Evolutionary conservation across 805 yeast species (phyloP).

Genomic region (Candida peoriensis): DNA sequence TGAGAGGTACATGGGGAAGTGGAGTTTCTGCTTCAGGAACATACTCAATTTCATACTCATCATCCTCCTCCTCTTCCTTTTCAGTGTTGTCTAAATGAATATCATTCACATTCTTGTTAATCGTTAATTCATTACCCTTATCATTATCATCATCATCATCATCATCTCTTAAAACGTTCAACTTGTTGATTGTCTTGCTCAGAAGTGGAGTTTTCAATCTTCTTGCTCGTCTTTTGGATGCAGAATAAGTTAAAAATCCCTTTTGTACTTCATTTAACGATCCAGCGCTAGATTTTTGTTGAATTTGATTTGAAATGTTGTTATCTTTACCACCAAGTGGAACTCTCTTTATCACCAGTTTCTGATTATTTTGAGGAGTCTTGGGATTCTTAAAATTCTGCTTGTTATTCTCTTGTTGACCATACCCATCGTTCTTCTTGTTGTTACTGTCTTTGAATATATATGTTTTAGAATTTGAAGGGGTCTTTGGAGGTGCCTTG

Average conservation of each 20-base stretch:
- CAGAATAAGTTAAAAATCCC: slow-evolving; percentile 2
- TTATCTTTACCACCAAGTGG: slow-evolving; percentile 26
- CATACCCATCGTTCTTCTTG: neutral
- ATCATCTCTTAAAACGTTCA: slow-evolving; percentile 29
- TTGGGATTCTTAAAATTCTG: slow-evolving; percentile 12
- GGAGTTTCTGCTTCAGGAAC: slow-evolving; percentile 37
- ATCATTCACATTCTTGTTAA: slow-evolving; percentile 35
- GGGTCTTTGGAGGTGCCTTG: slow-evolving; percentile 5
- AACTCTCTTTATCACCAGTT: slow-evolving; percentile 15
- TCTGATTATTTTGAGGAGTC: neutral
- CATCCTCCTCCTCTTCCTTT: slow-evolving; percentile 10
- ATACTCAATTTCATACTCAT: slow-evolving; percentile 43
- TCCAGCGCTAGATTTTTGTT: neutral
- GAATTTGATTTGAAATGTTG: slow-evolving; percentile 5
- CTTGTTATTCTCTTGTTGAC: slow-evolving; percentile 1
- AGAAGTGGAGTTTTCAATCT: slow-evolving; percentile 17
- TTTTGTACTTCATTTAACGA: neutral
- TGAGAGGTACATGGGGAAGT: slow-evolving; percentile 40
- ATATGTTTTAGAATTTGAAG: slow-evolving; percentile 4
- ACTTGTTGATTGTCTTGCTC: slow-evolving; percentile 21
- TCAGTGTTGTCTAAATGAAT: slow-evolving; percentile 37
- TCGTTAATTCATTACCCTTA: slow-evolving; percentile 14
- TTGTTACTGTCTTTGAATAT: slow-evolving; percentile 5
- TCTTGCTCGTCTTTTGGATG: slow-evolving; percentile 8
- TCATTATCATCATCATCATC: slow-evolving; percentile 13